A percentile compares a stretch with the other conserved stretches of the same genome.
Evolutionary conservation across 345 rosid species (phyloP).

Genomic region (Citropsis articulata): DNA sequence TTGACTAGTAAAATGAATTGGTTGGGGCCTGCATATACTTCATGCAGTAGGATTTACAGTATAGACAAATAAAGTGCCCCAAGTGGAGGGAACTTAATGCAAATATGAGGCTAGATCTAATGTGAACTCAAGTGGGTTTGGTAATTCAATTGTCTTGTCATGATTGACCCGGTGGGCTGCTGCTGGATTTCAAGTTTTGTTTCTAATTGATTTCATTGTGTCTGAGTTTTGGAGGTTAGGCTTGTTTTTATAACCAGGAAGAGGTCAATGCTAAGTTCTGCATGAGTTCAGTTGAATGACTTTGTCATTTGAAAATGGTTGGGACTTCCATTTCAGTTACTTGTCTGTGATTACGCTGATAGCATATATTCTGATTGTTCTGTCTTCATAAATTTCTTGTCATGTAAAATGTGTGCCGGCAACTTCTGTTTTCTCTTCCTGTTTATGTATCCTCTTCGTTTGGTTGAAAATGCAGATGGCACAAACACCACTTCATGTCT

Average conservation of each 20-base stretch:
- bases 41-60: not conserved
- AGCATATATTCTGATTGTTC: not conserved
- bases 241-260: not conserved
- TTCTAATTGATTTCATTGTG: not conserved
- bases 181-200: not conserved
- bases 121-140: not conserved
- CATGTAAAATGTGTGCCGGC: not conserved
- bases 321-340: not conserved
- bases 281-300: not conserved
- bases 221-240: not conserved
- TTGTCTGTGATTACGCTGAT: not conserved
- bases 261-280: too few relatives aligned
- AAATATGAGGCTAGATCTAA: constrained; percentile 9
- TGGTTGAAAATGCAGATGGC: constrained; percentile 67
- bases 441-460: constrained; percentile 7
- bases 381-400: not conserved
- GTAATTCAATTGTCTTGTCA: not conserved
- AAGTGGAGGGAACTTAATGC: not conserved
- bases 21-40: not conserved
- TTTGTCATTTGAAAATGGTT: not conserved
- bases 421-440: not conserved
- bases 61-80: not conserved
- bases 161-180: not conserved
- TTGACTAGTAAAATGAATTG: not conserved
- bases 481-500: constrained; percentile 94